phyloP scores from a whole-genome alignment of 1,284 basidiomycete genomes.

The Somion occarium region DNA sequence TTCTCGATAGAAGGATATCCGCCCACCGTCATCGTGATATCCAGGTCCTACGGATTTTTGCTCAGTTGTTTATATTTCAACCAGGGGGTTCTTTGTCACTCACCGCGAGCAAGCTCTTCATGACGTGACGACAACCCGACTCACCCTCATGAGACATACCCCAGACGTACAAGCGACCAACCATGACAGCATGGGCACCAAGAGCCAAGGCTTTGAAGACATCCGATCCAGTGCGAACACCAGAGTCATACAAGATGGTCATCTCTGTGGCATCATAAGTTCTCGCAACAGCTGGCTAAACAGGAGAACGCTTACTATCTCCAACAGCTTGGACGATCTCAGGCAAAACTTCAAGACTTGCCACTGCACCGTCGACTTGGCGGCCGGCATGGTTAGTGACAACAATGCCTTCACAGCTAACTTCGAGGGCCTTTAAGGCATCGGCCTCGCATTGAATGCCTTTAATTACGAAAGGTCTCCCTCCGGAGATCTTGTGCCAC shows the following conservation, averaged over 20 bases:
- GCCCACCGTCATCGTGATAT: slow-evolving; percentile 50
- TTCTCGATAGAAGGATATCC: slow-evolving; percentile 37
- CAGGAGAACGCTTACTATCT: slow-evolving; percentile 30
- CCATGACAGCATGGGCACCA: slow-evolving; percentile 41
- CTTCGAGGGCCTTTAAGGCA: slow-evolving; percentile 42
- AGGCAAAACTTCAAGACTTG: slow-evolving; percentile 47
- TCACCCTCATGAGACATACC: slow-evolving; percentile 47
- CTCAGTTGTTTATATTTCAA: neutral
- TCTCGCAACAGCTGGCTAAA: neutral
- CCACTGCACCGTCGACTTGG: slow-evolving; percentile 57
- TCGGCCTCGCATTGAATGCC: slow-evolving; percentile 50
- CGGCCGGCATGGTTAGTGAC: slow-evolving; percentile 59
- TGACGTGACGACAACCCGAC: slow-evolving; percentile 48
- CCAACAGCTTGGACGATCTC: slow-evolving; percentile 49
- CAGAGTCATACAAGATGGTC: slow-evolving; percentile 59
- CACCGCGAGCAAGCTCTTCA: slow-evolving; percentile 52
- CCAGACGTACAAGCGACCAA: slow-evolving; percentile 46
- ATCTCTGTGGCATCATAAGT: slow-evolving; percentile 32
- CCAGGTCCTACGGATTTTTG: slow-evolving; percentile 38
- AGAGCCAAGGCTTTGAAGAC: slow-evolving; percentile 54
- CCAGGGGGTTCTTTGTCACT: slow-evolving; percentile 14
- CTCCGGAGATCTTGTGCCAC: slow-evolving; percentile 51
- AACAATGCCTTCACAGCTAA: slow-evolving; percentile 56
- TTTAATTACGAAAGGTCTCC: slow-evolving; percentile 54
- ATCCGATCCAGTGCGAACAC: slow-evolving; percentile 51